phyloP scores from a whole-genome alignment of 805 yeast genomes.

The Torulaspora franciscae region DNA sequence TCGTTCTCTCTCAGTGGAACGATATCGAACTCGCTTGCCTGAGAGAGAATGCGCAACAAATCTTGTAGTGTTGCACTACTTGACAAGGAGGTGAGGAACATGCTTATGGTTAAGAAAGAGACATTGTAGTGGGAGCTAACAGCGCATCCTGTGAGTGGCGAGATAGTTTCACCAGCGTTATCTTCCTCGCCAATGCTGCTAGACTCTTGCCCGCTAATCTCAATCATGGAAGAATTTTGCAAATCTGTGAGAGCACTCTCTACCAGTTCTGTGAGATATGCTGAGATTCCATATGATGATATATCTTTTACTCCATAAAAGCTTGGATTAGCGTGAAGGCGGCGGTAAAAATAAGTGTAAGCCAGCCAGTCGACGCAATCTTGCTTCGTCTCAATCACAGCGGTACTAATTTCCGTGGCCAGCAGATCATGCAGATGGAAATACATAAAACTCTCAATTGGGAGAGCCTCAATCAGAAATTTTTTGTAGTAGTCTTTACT shows the following conservation, averaged over 20 bases:
- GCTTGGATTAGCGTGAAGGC: conserved; percentile 79
- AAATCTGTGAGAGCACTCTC: conserved; percentile 67
- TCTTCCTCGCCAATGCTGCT: conserved; percentile 25
- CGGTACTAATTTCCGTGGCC: conserved; percentile 65
- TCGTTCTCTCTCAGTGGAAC: conserved; percentile 64
- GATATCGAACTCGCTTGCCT: conserved; percentile 68
- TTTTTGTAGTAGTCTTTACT: conserved; percentile 61
- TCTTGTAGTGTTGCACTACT: conserved; percentile 54
- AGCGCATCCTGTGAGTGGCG: conserved; percentile 64
- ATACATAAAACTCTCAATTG: conserved; percentile 74
- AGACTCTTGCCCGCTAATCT: conserved; percentile 39
- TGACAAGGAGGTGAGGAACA: conserved; percentile 47
- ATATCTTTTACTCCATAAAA: conserved; percentile 74
- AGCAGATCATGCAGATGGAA: conserved; percentile 60
- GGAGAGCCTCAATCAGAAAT: conserved; percentile 69
- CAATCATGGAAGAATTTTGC: conserved; percentile 55
- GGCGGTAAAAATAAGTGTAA: conserved; percentile 72
- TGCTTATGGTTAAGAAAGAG: conserved; percentile 61
- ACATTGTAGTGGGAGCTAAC: conserved; percentile 71
- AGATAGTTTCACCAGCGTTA: conserved; percentile 40
- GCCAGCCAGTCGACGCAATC: conserved; percentile 91
- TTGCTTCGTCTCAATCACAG: conserved; percentile 61
- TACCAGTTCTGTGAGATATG: conserved; percentile 75
- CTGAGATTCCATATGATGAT: conserved; percentile 66
- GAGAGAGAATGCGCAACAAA: conserved; percentile 58